These are phyloP conservation scores for Carex sylvatica DNA, from an alignment of 202 grass and related monocot genomes.

Conservation along the genomic window DNA sequence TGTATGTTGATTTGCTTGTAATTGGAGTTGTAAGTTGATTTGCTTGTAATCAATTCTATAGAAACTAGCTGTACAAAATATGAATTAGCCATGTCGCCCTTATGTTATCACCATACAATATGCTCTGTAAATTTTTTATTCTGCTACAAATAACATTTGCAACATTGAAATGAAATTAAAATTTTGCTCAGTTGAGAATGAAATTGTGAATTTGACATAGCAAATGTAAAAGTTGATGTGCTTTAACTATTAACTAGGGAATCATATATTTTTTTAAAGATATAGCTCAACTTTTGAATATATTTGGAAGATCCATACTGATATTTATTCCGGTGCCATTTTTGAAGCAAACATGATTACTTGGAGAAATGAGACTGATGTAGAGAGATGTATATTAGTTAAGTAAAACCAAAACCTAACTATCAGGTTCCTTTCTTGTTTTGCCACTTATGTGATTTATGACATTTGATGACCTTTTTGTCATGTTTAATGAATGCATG, in stretches of 20 bases:
- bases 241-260: not conserved
- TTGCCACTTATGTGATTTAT: constrained; percentile 14
- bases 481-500: constrained; percentile 17
- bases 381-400: constrained; percentile 16
- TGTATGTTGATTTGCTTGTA: constrained; percentile 4
- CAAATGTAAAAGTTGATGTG: not conserved
- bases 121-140: not conserved
- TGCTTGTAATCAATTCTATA: constrained; percentile 1
- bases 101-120: not conserved
- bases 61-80: not conserved
- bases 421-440: constrained; percentile 26
- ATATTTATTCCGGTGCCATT: not conserved
- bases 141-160: not conserved
- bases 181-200: not conserved
- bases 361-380: constrained; percentile 18
- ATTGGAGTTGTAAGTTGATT: not conserved
- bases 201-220: not conserved
- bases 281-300: not conserved
- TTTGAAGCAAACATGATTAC: not conserved
- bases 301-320: not conserved
- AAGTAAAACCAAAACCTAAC: constrained; percentile 31
- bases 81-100: not conserved
- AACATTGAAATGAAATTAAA: not conserved
- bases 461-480: not conserved
- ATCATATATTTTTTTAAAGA: not conserved